These are phyloP conservation scores for Tuber magnatum DNA, from an alignment of 495 filamentous ascomycete genomes.

Conservation along the genomic window DNA sequence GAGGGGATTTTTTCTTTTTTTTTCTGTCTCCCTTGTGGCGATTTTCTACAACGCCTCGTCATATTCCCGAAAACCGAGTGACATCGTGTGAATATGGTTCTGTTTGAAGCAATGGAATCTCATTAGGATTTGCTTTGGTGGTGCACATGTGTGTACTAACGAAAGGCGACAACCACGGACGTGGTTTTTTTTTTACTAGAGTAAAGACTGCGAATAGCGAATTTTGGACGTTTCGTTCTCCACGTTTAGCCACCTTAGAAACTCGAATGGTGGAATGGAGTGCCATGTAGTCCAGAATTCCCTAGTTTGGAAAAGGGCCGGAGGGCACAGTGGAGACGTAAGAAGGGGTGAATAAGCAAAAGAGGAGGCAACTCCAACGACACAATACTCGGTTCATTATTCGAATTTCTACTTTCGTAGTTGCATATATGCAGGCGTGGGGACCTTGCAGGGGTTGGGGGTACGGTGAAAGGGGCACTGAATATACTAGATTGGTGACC, in stretches of 20 bases:
- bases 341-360: not conserved
- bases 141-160: not conserved
- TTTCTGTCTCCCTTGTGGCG: not conserved
- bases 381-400: not conserved
- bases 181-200: too few species aligned
- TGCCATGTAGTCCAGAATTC: not conserved
- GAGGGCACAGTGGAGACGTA: not conserved
- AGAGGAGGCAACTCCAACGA: not conserved
- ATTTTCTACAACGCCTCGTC: too few species aligned
- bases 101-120: not conserved
- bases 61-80: not conserved
- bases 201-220: too few species aligned
- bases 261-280: too few species aligned
- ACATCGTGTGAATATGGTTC: not conserved
- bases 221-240: too few species aligned
- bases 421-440: not conserved
- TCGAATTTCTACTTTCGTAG: not conserved
- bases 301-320: not conserved
- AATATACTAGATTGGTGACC: not conserved
- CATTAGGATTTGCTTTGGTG: not conserved
- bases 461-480: too few species aligned
- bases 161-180: not conserved
- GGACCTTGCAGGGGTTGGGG: not conserved
- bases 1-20: too few species aligned
- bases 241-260: too few species aligned